Evolutionary conservation across 2,329 filamentous ascomycete species (phyloP), one percentile per base, ranked within the genome.

Genomic region (Cytospora mali): DNA sequence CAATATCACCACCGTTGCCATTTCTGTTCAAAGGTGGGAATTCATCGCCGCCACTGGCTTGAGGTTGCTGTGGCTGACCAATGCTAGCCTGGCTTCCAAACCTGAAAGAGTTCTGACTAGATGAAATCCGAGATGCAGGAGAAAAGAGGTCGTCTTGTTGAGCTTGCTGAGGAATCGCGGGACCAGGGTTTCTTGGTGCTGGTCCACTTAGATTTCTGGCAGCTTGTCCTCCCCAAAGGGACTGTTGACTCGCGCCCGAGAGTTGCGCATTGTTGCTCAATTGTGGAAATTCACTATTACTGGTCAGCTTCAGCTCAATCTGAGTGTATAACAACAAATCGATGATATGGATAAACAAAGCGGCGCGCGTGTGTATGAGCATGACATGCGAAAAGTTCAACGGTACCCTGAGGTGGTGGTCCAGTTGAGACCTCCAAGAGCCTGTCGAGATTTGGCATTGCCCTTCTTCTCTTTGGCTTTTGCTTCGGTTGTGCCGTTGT

Each of bases 1-100:
- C 80, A 58, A 87, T 81, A 31, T 88, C 85, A 25, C 84, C 83
- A 66, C 84, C 83, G 66, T 83, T 85, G 35, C 77, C 78, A 50
- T 81, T 81, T 64, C 84, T 77, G 67, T 83, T 87, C 61, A 88
- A 72, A 21, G 86, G 86, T 6, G 86, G 86, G 61, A 88, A 88
- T 21, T 88, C 86, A 55, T 88, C 86, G 50, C 80, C 79, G 60
- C 76, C 80, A 58, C 72, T 80, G 3, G 79, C 72, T 58, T 81
- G 82, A 53, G 75, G 72, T 68, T 84, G 83, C 6, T 80, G 72
- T 55, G 82, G 71, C 65, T 79, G 77, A 18, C 75, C 69, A 27
- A 72, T 71, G 57, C 62, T 78, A 49, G 71, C 75, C 68, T 84
- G 82, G 68, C 73, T 81, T 50, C 82, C 81, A 66, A 85, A 86